Conservation (phyloP, 225 moss, liverwort and hornwort genomes). For the Straminergon stramineum region DNA sequence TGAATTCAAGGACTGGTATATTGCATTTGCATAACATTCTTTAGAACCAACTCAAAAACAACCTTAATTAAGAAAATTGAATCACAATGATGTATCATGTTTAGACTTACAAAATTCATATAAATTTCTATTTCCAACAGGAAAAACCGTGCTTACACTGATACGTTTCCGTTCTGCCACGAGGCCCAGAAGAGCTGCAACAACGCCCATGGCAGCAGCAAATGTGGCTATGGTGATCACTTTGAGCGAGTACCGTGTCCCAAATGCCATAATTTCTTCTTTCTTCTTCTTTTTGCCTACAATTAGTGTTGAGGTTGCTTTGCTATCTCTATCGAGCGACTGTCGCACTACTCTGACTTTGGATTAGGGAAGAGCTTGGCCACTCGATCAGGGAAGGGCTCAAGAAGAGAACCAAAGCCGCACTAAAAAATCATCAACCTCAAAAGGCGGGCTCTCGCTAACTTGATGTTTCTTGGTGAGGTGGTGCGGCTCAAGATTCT, state of each 20-base stretch:
- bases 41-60: too few relatives aligned
- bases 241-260: slow-evolving; percentile 24
- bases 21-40: neutral
- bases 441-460: neutral
- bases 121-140: neutral
- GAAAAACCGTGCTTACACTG: neutral
- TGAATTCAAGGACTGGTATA: neutral
- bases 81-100: neutral
- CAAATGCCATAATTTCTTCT: slow-evolving; percentile 9
- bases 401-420: neutral
- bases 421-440: neutral
- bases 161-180: slow-evolving; percentile 32
- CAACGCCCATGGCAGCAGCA: slow-evolving; percentile 14
- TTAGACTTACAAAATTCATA: neutral
- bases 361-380: neutral
- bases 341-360: neutral
- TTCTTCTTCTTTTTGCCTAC: neutral
- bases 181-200: slow-evolving; percentile 33
- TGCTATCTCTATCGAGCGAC: neutral
- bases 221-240: slow-evolving; percentile 23
- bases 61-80: neutral
- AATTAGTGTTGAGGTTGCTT: neutral
- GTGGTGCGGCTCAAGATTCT: neutral
- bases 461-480: neutral
- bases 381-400: neutral